Evolutionary conservation across 2,329 filamentous ascomycete species (phyloP).

Genomic region (Graphilbum sp.): DNA sequence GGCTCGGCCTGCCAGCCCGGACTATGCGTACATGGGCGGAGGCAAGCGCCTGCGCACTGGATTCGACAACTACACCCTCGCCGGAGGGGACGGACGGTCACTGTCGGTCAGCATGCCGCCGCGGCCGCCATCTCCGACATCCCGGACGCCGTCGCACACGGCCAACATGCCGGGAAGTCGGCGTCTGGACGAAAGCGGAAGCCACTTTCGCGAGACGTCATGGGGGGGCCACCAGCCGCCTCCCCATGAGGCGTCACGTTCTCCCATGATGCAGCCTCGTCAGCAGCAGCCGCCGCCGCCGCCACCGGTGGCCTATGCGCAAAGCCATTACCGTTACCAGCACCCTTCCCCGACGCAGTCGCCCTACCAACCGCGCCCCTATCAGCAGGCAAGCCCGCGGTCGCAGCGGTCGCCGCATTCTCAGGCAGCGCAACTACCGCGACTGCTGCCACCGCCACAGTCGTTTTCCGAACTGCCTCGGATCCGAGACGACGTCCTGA

Average conservation of each 20-base stretch:
- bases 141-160: too few relatives aligned
- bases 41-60: slow-evolving; percentile 33
- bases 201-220: slow-evolving; percentile 6
- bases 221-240: background rate
- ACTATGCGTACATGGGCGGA: slow-evolving; percentile 10
- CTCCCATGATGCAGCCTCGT: too few relatives aligned
- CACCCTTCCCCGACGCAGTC: slow-evolving; percentile 1
- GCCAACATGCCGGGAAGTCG: too few relatives aligned
- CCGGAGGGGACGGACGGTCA: slow-evolving; percentile 11
- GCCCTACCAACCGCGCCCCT: background rate
- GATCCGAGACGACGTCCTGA: slow-evolving; percentile 31
- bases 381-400: slow-evolving; percentile 1
- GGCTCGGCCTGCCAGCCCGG: slow-evolving; percentile 15
- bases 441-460: slow-evolving; percentile 7
- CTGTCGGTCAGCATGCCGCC: slow-evolving; percentile 14
- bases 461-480: slow-evolving; percentile 22
- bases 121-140: background rate
- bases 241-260: too few relatives aligned
- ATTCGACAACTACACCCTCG: slow-evolving; percentile 27
- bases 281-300: background rate
- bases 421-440: slow-evolving; percentile 3
- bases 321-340: background rate
- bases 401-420: slow-evolving; percentile 2
- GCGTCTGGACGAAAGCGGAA: too few relatives aligned
- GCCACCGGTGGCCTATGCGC: background rate